These are phyloP conservation scores for Porogramme epimiltina DNA, from an alignment of 1,284 basidiomycete species.

Conservation along the genomic window DNA sequence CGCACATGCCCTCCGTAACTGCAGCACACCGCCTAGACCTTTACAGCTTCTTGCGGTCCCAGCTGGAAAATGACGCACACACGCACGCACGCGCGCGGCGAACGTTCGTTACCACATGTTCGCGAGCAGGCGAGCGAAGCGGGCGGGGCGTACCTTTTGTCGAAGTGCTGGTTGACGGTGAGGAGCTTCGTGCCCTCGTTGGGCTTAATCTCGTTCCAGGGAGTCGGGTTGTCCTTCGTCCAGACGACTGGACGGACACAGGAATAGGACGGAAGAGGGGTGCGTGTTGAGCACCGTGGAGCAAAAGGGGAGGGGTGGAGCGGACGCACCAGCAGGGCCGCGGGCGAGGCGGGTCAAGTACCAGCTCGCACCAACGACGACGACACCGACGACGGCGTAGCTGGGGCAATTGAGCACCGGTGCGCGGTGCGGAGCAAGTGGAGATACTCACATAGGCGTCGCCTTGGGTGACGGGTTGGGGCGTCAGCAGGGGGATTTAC, in stretches of 20 bases:
- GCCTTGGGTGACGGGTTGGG: conserved; percentile 47
- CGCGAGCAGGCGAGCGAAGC: background rate
- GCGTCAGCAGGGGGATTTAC: background rate
- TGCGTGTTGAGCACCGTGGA: background rate
- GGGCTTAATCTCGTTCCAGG: conserved; percentile 77
- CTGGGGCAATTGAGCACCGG: conserved; percentile 36
- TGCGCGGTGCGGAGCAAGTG: conserved; percentile 1
- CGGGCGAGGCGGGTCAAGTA: conserved; percentile 71
- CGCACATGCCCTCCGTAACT: too few species aligned
- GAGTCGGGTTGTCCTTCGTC: conserved; percentile 78
- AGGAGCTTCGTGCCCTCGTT: conserved; percentile 73
- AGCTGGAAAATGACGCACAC: conserved; percentile 49
- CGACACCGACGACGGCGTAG: conserved; percentile 69
- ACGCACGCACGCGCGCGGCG: background rate
- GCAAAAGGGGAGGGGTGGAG: background rate
- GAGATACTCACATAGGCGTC: conserved; percentile 67
- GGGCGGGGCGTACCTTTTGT: conserved; percentile 53
- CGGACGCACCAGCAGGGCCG: conserved; percentile 64
- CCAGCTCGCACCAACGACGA: conserved; percentile 69
- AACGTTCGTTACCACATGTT: conserved; percentile 7
- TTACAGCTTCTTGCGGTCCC: conserved; percentile 72
- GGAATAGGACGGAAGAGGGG: background rate
- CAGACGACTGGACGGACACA: conserved; percentile 60
- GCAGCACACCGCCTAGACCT: too few species aligned
- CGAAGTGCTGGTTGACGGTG: conserved; percentile 70